A percentile compares a stretch with the other conserved stretches of the same genome.
phyloP scores from a whole-genome alignment of 345 rosid species.

The Turnera subulata region DNA sequence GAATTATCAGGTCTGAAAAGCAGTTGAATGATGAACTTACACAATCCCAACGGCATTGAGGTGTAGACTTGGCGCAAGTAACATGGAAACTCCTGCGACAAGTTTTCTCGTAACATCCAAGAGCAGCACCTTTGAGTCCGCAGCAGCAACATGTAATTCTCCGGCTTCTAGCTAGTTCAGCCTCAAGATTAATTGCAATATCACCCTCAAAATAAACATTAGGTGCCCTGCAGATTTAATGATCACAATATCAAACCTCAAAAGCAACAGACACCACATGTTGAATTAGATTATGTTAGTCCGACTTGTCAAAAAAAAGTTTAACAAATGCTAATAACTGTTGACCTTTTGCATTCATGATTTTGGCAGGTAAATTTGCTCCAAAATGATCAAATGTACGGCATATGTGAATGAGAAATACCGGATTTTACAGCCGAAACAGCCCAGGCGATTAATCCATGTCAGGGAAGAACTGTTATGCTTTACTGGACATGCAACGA shows the following conservation, averaged over 20 bases:
- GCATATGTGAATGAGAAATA: no score
- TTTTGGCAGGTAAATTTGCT: no score
- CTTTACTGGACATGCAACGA: no score
- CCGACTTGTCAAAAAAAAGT: no score
- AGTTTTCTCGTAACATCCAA: conserved; percentile 80
- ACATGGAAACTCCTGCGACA: conserved; percentile 76
- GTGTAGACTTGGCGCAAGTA: conserved; percentile 59
- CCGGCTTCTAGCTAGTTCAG: conserved; percentile 74
- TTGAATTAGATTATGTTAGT: no score
- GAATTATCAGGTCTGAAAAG: background rate
- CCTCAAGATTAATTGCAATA: conserved; percentile 71
- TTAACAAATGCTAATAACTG: no score
- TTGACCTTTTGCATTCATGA: no score
- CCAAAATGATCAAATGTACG: no score
- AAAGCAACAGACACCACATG: no score
- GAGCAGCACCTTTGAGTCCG: conserved; percentile 89
- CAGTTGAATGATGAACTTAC: conserved; percentile 39
- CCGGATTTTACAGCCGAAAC: no score
- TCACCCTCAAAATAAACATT: conserved; percentile 74
- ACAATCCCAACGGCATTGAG: conserved; percentile 84
- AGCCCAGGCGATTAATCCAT: no score
- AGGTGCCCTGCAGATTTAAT: conserved; percentile 61
- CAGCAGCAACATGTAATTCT: conserved; percentile 77
- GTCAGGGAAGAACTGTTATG: background rate
- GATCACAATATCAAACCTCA: no score